Conservation (phyloP, 257 asterid species). For the Fraxinus americana region DNA sequence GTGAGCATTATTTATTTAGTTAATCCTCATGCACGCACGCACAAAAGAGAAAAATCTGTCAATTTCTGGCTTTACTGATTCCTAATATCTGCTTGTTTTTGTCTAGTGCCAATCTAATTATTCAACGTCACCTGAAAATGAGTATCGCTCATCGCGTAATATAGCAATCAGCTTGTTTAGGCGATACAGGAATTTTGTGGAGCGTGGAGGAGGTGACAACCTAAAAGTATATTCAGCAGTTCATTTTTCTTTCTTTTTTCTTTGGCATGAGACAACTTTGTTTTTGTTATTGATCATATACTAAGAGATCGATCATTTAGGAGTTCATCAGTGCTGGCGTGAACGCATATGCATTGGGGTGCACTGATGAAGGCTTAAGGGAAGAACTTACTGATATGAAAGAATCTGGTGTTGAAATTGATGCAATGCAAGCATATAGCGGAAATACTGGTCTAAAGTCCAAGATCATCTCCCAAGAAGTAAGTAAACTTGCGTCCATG, state of each 20-base stretch:
- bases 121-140: slow-evolving; percentile 72
- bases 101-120: slow-evolving; percentile 76
- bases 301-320: slow-evolving; percentile 42
- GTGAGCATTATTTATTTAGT: slow-evolving; percentile 37
- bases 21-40: background rate
- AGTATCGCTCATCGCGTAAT: slow-evolving; percentile 85
- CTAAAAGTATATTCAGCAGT: slow-evolving; percentile 63
- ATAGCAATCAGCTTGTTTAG: slow-evolving; percentile 89
- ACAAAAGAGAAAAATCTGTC: background rate
- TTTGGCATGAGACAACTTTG: slow-evolving; percentile 4
- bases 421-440: slow-evolving; percentile 66
- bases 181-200: slow-evolving; percentile 75
- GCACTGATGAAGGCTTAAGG: slow-evolving; percentile 82
- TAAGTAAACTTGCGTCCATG: slow-evolving; percentile 23
- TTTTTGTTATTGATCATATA: slow-evolving; percentile 12
- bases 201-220: slow-evolving; percentile 99
- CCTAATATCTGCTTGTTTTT: slow-evolving; percentile 3
- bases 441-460: slow-evolving; percentile 72
- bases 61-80: background rate
- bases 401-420: slow-evolving; percentile 80
- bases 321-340: slow-evolving; percentile 96
- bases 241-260: slow-evolving; percentile 15
- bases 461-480: slow-evolving; percentile 71
- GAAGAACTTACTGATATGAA: slow-evolving; percentile 74
- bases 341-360: slow-evolving; percentile 91